Base-by-base conservation (phyloP, 192 early-diverging fungal genomes). In the Umbelopsis vinacea region DNA sequence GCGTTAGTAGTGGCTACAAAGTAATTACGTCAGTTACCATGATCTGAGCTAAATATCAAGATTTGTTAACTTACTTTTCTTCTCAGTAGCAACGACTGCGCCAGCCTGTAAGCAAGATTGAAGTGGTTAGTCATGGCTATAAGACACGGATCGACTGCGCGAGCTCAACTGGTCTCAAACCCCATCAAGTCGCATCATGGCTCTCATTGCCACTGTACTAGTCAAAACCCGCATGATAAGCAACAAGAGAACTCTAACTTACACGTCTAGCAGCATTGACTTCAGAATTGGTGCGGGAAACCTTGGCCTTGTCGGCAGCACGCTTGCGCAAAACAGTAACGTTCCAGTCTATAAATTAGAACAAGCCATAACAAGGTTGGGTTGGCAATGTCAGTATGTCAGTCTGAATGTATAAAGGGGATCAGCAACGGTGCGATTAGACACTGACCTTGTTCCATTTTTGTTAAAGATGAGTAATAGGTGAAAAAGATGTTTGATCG, bases 301-400 rank as follows among this genome's bases (percentile, higher is more conserved):
- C 88, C 72, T 84, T 87, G 45, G 90, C 80, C 63, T 82, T 79
- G 52, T 81, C 82, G 67, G 85, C 74, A 46, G 82, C 66, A 46
- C 89, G 85, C 88, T 95, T 95, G 74, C 94, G 92, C 78, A 95
- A 86, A 70, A 94, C 86, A 77, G 91, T 92, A 68, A 81, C 75
- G 78, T 94, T 92, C 92, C 92, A 95, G 50, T 86, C 90, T 71
- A 63, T 52, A 17, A 19, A 0, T 23, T 23, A 47, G 26, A 69
- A 45, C 23, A 26, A 69, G 7, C 11, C 37, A 68, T 50, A 26
- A 55, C 19, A 57, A 24, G 55, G n/a, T 46, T 45, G n/a, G 37
- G 23, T 46, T 45, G n/a, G 37, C 17, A 54, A 43, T 54, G 19
- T 37, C 23, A 66, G 46, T 45, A 22, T 29, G 29, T 69, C 12